These are phyloP conservation scores for Alternaria sp. DNA, from an alignment of 2,329 filamentous ascomycete genomes.

Conservation along the genomic window DNA sequence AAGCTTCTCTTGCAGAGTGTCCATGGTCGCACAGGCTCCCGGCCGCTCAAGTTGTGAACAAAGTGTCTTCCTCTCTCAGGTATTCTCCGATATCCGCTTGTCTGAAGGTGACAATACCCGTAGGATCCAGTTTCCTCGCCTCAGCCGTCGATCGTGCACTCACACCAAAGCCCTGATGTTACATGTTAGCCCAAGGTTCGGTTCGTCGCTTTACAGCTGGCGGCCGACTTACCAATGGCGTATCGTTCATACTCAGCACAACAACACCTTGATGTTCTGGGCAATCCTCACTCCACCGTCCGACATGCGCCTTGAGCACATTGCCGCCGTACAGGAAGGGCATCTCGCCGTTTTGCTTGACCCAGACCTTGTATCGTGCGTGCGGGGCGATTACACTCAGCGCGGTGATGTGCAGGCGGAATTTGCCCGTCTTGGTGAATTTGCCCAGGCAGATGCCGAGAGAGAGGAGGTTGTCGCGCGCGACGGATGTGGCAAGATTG, in stretches of 20 bases:
- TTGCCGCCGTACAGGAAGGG: slow-evolving; percentile 95
- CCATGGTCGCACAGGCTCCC: background rate
- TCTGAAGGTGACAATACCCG: slow-evolving; percentile 84
- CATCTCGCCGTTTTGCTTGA: slow-evolving; percentile 96
- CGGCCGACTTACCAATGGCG: slow-evolving; percentile 63
- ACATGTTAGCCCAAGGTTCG: slow-evolving; percentile 1
- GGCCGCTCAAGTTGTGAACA: slow-evolving; percentile 61
- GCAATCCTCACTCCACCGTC: slow-evolving; percentile 87
- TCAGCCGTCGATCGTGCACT: slow-evolving; percentile 88
- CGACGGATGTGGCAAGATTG: slow-evolving; percentile 86
- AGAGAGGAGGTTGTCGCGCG: slow-evolving; percentile 80
- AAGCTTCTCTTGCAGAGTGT: slow-evolving; percentile 1
- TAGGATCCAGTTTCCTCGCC: slow-evolving; percentile 83
- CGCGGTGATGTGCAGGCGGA: slow-evolving; percentile 91
- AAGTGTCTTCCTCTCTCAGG: slow-evolving; percentile 77
- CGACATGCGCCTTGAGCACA: slow-evolving; percentile 81
- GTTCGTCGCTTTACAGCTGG: too few relatives aligned
- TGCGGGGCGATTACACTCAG: slow-evolving; percentile 88
- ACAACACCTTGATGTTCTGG: slow-evolving; percentile 93
- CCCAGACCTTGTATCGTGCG: slow-evolving; percentile 95
- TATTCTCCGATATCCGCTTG: slow-evolving; percentile 97
- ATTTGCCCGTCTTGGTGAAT: slow-evolving; percentile 96
- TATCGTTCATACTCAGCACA: slow-evolving; percentile 90
- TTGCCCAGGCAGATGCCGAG: slow-evolving; percentile 93
- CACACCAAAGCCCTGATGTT: slow-evolving; percentile 83